Percentiles rank a stretch among this genome's conserved stretches.
These are phyloP conservation scores for Sinapis alba DNA, from an alignment of 441 rosid species.

Conservation along the genomic window DNA sequence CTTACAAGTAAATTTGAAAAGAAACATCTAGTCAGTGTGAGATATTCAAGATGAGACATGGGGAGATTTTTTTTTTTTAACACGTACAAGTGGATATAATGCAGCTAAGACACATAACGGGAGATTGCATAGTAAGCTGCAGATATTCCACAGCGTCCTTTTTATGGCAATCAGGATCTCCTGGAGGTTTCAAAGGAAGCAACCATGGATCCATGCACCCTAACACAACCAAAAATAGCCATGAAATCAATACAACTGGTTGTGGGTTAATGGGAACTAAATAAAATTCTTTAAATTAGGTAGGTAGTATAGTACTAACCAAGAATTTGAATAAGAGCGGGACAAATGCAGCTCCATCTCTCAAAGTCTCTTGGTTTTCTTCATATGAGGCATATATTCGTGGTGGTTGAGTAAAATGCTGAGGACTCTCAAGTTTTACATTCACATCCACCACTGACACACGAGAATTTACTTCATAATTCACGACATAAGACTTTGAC, in stretches of 20 bases:
- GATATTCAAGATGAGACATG: neutral
- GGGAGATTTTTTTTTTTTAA: slow-evolving; percentile 12
- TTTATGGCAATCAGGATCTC: slow-evolving; percentile 46
- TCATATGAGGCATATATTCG: slow-evolving; percentile 46
- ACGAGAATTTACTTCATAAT: slow-evolving; percentile 38
- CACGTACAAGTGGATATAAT: slow-evolving; percentile 80
- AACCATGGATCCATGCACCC: slow-evolving; percentile 74
- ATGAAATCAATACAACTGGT: neutral
- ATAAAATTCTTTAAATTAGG: neutral
- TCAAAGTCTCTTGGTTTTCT: slow-evolving; percentile 49
- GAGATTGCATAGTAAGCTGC: slow-evolving; percentile 50
- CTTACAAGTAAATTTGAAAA: slow-evolving; percentile 41
- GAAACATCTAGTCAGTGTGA: slow-evolving; percentile 9
- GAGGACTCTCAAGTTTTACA: slow-evolving; percentile 33
- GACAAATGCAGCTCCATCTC: slow-evolving; percentile 41
- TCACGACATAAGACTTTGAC: slow-evolving; percentile 73
- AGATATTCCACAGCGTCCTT: slow-evolving; percentile 66
- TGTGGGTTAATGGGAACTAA: neutral
- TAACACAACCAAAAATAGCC: slow-evolving; percentile 18
- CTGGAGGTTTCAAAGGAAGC: slow-evolving; percentile 61
- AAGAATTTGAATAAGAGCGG: slow-evolving; percentile 44
- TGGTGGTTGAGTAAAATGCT: slow-evolving; percentile 33
- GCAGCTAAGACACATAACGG: slow-evolving; percentile 49
- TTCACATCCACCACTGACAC: slow-evolving; percentile 21
- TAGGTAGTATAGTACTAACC: slow-evolving; percentile 64